Conservation (phyloP, 345 rosid genomes). For the Dovyalis caffra region DNA sequence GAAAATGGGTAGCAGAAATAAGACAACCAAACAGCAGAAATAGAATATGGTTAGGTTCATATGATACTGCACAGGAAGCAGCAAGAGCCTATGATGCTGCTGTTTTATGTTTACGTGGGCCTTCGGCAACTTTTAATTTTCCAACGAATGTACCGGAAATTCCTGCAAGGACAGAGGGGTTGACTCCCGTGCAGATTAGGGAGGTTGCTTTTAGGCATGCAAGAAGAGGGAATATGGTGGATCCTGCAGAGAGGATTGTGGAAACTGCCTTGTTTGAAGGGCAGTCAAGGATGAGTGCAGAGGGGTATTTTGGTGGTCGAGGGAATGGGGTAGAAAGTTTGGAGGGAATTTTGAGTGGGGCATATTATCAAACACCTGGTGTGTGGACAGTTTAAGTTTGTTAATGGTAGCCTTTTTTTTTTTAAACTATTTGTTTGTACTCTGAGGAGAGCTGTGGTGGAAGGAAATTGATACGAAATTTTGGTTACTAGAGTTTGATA, state of each 20-base stretch:
- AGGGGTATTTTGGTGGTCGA: not conserved
- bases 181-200: slow-evolving; percentile 41
- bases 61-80: slow-evolving; percentile 55
- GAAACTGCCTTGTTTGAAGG: not conserved
- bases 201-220: slow-evolving; percentile 47
- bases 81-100: slow-evolving; percentile 75
- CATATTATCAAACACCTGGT: slow-evolving; percentile 34
- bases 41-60: slow-evolving; percentile 67
- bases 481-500: too few species aligned
- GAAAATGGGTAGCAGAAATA: slow-evolving; percentile 74
- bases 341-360: slow-evolving; percentile 4
- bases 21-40: slow-evolving; percentile 53
- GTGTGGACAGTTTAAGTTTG: slow-evolving; percentile 25
- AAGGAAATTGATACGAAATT: too few species aligned
- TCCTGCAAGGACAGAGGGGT: slow-evolving; percentile 4
- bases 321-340: not conserved
- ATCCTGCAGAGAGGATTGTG: not conserved
- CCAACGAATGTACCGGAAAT: slow-evolving; percentile 42
- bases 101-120: slow-evolving; percentile 49
- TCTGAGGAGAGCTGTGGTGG: too few species aligned
- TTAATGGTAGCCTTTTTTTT: not conserved
- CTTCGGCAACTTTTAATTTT: slow-evolving; percentile 48
- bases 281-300: not conserved
- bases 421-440: not conserved
- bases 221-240: not conserved